Conservation (phyloP, 345 rosid genomes). For the Moricandia moricandioides region DNA sequence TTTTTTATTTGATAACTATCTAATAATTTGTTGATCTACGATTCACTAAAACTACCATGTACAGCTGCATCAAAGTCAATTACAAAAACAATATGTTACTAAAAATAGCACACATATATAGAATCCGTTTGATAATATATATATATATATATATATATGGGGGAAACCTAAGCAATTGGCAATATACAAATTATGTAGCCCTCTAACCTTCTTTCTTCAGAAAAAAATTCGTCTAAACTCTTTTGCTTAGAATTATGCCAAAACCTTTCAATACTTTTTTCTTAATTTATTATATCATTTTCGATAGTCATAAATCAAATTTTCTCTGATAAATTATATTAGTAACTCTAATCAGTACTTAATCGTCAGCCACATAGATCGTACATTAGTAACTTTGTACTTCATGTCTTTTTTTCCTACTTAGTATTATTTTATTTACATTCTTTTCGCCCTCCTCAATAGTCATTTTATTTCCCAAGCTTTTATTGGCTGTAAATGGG, state of each 20-base stretch:
- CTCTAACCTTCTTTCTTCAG: background rate
- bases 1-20: background rate
- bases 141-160: background rate
- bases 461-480: slow-evolving; percentile 21
- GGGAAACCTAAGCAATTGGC: background rate
- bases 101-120: background rate
- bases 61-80: background rate
- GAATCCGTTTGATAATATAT: background rate
- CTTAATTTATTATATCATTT: background rate
- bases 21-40: background rate
- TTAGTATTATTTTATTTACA: slow-evolving; percentile 27
- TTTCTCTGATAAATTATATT: background rate
- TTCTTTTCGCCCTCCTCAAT: slow-evolving; percentile 11
- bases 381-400: slow-evolving; percentile 37
- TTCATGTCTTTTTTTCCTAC: slow-evolving; percentile 18
- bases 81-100: background rate
- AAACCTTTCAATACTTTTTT: background rate
- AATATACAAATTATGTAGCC: background rate
- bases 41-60: background rate
- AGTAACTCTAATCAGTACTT: slow-evolving; percentile 13
- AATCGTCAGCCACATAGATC: slow-evolving; percentile 31
- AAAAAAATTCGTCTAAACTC: background rate
- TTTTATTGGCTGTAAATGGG: slow-evolving; percentile 23
- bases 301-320: background rate
- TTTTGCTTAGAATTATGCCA: background rate